phyloP scores from a whole-genome alignment of 2,329 filamentous ascomycete species.

The Chalaropsis ovoidea region DNA sequence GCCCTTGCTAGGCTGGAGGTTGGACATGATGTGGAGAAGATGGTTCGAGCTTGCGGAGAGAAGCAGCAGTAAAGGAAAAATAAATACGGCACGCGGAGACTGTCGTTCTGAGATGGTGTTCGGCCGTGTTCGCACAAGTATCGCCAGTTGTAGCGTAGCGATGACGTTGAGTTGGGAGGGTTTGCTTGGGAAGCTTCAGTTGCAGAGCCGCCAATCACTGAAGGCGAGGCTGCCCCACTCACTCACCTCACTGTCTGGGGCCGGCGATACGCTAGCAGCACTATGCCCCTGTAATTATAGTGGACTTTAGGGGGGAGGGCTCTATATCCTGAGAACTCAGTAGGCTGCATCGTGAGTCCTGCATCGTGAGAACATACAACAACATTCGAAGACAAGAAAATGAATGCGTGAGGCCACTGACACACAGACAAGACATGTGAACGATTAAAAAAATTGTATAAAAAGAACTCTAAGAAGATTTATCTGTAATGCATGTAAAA shows the following conservation, averaged over 20 bases:
- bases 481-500: background rate
- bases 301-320: background rate
- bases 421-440: background rate
- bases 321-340: background rate
- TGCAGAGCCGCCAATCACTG: constrained; percentile 4
- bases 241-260: background rate
- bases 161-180: constrained; percentile 10
- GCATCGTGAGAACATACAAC: background rate
- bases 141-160: background rate
- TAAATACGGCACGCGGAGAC: background rate
- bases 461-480: background rate
- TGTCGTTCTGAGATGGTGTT: background rate
- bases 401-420: too few species aligned
- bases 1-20: constrained; percentile 40
- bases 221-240: constrained; percentile 25
- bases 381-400: background rate
- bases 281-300: background rate
- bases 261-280: background rate
- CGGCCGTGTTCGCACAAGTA: background rate
- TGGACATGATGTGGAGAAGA: constrained; percentile 37
- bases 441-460: background rate
- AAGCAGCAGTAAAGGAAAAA: too few species aligned
- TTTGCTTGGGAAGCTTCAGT: constrained; percentile 4
- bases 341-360: background rate
- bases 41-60: background rate